Evolutionary conservation across 1,139 yeast genomes (phyloP), one percentile per base, ranked within the genome.

Genomic region (Spathaspora sp.): DNA sequence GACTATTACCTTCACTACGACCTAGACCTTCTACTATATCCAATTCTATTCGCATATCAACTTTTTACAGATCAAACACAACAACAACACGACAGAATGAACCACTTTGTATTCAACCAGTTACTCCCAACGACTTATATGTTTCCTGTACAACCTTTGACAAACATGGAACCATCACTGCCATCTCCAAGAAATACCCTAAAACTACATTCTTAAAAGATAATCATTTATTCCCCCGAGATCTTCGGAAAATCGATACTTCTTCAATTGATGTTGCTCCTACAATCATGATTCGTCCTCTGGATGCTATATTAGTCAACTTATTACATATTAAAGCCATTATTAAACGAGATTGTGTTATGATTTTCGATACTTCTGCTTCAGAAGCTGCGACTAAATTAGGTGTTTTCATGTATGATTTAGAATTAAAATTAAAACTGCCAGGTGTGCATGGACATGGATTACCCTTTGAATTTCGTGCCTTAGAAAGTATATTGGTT

Each of bases 191-290:
- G 44, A 88, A 84, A 56, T 85, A 82, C 57, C 90, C 89, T 47
- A 85, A 89, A 60, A 81, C 86, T 70, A 81, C 82, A 51, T 80
- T 95, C 48, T 70, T 95, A 13, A 76, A 82, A 48, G 84, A 86
- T 51, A 89, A 89, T 58, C 87, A 87, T 29, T 67, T 89, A 37
- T 77, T 84, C 42, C 96, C 97, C 0, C 75, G 97, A 54, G 97
- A 89, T 62, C 69, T 89, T 45, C 70, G 97, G 4, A 89, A 89
- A 57, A 85, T 95, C 46, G 99, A 93, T 65, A 86, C 95, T 7
- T 89, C 96, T 0, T 78, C 88, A 24, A 84, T 88, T 51, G 96
- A 90, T 63, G 87, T 93, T 31, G 93, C 89, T 8, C 99, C 99
- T 0, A 82, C 93, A 27, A 84, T 93, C 38, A 76, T 89, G 60